Evolutionary conservation across 371 early-diverging fungal species (phyloP), one percentile per base, ranked within the genome.

Genomic region (Apophysomyces sp.): DNA sequence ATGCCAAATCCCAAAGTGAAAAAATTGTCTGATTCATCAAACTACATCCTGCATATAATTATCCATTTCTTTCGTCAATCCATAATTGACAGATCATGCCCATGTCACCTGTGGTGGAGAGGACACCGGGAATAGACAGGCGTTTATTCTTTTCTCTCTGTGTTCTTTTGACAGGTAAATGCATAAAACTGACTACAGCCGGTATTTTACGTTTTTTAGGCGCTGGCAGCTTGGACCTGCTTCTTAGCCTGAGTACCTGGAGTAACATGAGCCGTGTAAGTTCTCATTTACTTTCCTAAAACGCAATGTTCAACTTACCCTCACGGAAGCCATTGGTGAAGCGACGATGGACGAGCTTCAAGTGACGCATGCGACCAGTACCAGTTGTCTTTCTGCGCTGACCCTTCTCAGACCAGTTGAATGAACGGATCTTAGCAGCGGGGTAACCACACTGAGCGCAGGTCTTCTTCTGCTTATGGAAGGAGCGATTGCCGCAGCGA

Each of bases 371-470:
- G 81, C 97, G 93, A 69, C 99, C 99, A 66, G 97, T 95, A 71
- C 99, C 98, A 76, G 95, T 93, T 74, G 95, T 95, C 89, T 92
- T 93, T 88, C 98, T 92, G 72, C 98, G 89, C 82, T 88, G 89
- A 72, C 90, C 95, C 91, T 99, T 99, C 69, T 82, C 89, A 73
- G 89, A 86, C 94, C 96, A 97, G 86, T 94, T 92, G 88, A 80
- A 97, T 76, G 83, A 87, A 76, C 99, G 91, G 82, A 89, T 91
- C 89, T 97, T 98, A 71, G 96, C 94, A 69, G 94, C 83, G 53
- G 99, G 99, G 88, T 95, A 99, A 63, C 94, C 99, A 86, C 99
- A 99, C 75, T 91, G 90, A 68, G 98, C 92, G 86, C 99, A 99
- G 63, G 92, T 94, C 91, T 95, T 93, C 94, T 98, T 98, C 84